These are phyloP conservation scores for Salix brachista DNA, from an alignment of 345 rosid species.

Conservation along the genomic window DNA sequence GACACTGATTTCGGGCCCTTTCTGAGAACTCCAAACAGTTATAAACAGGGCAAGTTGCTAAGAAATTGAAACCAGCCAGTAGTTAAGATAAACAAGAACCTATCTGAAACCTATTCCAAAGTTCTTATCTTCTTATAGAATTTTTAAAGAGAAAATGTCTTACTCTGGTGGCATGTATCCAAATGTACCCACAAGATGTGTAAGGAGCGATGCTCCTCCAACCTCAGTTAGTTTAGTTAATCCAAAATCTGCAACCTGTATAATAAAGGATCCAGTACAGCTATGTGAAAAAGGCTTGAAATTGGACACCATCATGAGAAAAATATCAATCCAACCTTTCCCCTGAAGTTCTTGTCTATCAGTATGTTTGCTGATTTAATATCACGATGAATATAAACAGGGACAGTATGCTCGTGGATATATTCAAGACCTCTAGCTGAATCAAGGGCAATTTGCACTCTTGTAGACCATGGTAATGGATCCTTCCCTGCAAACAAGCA, in stretches of 20 bases:
- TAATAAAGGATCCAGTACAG: constrained; percentile 4
- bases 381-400: constrained; percentile 95
- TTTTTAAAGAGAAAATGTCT: constrained; percentile 16
- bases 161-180: constrained; percentile 99
- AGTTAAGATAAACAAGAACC: background rate
- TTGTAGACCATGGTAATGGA: constrained; percentile 67
- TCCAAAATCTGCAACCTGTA: constrained; percentile 96
- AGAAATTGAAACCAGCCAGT: background rate
- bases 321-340: constrained; percentile 48
- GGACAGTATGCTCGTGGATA: constrained; percentile 95
- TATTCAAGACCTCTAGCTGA: constrained; percentile 98
- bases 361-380: constrained; percentile 91
- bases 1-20: background rate
- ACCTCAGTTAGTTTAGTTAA: constrained; percentile 82
- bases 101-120: background rate
- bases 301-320: background rate
- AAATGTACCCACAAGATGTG: constrained; percentile 91
- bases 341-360: constrained; percentile 83
- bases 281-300: background rate
- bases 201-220: constrained; percentile 59
- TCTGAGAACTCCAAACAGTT: background rate
- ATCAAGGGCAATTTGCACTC: constrained; percentile 97
- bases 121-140: background rate
- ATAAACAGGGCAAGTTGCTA: background rate
- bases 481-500: constrained; percentile 54